phyloP scores from a whole-genome alignment of 2,329 filamentous ascomycete genomes.

The Colletotrichum sojae region DNA sequence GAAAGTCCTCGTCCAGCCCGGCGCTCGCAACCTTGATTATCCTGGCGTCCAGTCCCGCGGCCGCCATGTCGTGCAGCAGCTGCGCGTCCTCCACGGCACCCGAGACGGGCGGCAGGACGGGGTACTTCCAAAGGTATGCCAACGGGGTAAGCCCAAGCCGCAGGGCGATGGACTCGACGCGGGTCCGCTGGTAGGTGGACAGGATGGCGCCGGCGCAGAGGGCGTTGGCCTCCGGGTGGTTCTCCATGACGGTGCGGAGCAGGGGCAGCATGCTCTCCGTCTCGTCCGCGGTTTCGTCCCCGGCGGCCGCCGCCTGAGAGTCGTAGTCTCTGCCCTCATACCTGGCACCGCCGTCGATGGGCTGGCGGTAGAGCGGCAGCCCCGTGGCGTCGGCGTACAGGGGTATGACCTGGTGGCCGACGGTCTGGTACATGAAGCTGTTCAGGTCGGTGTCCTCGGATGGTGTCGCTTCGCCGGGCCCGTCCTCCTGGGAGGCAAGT shows the following conservation, averaged over 20 bases:
- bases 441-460: conserved; percentile 74
- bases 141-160: conserved; percentile 86
- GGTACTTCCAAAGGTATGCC: conserved; percentile 94
- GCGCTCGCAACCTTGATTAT: conserved; percentile 96
- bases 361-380: conserved; percentile 86
- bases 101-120: conserved; percentile 70
- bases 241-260: conserved; percentile 74
- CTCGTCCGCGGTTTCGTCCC: conserved; percentile 72
- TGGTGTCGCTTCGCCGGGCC: conserved; percentile 32
- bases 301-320: conserved; percentile 44
- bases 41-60: conserved; percentile 83
- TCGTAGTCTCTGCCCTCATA: conserved; percentile 81
- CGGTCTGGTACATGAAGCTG: conserved; percentile 99
- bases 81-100: conserved; percentile 59
- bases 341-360: conserved; percentile 80
- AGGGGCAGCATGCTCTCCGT: conserved; percentile 89
- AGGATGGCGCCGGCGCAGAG: conserved; percentile 92
- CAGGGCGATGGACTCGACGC: conserved; percentile 93
- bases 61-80: conserved; percentile 86
- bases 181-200: conserved; percentile 94
- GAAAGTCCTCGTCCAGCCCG: conserved; percentile 82
- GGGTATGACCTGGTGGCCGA: conserved; percentile 89
- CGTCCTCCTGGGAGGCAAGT: background rate
- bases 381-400: conserved; percentile 85
- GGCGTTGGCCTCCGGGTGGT: conserved; percentile 86